A percentile compares a stretch with the other conserved stretches of the same genome.
Evolutionary conservation across 495 filamentous ascomycete species (phyloP).

Genomic region (Neurospora cerealis): DNA sequence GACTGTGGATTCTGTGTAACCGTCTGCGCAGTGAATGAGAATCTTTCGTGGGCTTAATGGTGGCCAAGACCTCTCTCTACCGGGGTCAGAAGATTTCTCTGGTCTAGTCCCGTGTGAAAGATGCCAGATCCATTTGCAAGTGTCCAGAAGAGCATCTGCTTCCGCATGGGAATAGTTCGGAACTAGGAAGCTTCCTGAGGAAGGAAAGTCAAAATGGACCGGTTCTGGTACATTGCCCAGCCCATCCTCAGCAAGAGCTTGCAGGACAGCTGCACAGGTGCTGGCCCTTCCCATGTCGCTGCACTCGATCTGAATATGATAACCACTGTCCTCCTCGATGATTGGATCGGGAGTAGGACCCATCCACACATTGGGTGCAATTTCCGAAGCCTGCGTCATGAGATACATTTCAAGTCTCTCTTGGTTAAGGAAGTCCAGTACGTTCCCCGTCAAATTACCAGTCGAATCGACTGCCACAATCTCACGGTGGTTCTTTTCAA

Average conservation of each 20-base stretch:
- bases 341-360: conserved; percentile 73
- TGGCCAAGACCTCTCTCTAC: conserved; percentile 15
- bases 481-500: conserved; percentile 60
- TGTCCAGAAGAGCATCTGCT: conserved; percentile 72
- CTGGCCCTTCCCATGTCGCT: conserved; percentile 68
- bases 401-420: conserved; percentile 86
- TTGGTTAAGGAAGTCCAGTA: conserved; percentile 86
- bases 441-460: conserved; percentile 62
- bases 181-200: conserved; percentile 78
- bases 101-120: conserved; percentile 51
- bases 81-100: not conserved
- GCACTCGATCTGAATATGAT: conserved; percentile 77
- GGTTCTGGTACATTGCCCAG: conserved; percentile 22
- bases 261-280: conserved; percentile 34
- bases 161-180: conserved; percentile 71
- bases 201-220: conserved; percentile 59
- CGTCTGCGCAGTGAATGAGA: conserved; percentile 87
- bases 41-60: conserved; percentile 47
- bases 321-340: conserved; percentile 31
- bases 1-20: conserved; percentile 89
- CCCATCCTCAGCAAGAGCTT: conserved; percentile 29
- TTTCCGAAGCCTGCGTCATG: conserved; percentile 85
- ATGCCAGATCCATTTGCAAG: conserved; percentile 81
- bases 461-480: conserved; percentile 66
- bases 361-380: conserved; percentile 80